Evolutionary conservation across 1,284 basidiomycete species (phyloP).

Genomic region (Leucoagaricus sp.): DNA sequence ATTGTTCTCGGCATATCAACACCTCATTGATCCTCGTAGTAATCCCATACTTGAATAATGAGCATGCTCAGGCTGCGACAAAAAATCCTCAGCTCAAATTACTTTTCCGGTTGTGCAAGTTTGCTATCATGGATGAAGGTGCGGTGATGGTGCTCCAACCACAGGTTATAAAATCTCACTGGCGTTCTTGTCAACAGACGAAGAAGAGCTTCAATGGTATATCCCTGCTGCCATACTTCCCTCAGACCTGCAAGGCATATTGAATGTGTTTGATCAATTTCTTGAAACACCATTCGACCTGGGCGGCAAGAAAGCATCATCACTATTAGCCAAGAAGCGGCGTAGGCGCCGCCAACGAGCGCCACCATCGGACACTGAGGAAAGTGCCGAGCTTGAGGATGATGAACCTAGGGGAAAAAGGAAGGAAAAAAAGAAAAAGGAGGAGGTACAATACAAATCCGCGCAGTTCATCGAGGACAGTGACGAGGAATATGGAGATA

Average conservation of each 20-base stretch:
- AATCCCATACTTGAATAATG: constrained; percentile 73
- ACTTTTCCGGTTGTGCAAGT: constrained; percentile 74
- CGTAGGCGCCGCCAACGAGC: constrained; percentile 50
- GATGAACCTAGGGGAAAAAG: constrained; percentile 47
- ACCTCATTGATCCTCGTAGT: constrained; percentile 42
- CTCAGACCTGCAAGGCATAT: constrained; percentile 59
- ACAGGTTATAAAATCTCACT: constrained; percentile 10
- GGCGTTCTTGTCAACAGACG: constrained; percentile 41
- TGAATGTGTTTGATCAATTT: constrained; percentile 77
- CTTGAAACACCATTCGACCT: constrained; percentile 75
- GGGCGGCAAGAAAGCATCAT: constrained; percentile 67
- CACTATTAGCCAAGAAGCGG: constrained; percentile 63
- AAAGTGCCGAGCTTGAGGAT: constrained; percentile 41
- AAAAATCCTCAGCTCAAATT: constrained; percentile 81
- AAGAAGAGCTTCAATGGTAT: constrained; percentile 78
- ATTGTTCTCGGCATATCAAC: background rate
- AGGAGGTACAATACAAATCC: constrained; percentile 79
- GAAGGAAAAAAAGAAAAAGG: constrained; percentile 64
- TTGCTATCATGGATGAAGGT: constrained; percentile 66
- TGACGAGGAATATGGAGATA: constrained; percentile 77
- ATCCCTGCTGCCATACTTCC: constrained; percentile 70
- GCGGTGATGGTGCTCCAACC: constrained; percentile 17
- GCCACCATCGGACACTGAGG: constrained; percentile 46
- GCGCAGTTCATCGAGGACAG: constrained; percentile 91
- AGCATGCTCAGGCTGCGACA: constrained; percentile 74